Percentiles rank a stretch among this genome's conserved stretches.
phyloP scores from a whole-genome alignment of 768 basidiomycete genomes.

The Podaxis carcinomalis region DNA sequence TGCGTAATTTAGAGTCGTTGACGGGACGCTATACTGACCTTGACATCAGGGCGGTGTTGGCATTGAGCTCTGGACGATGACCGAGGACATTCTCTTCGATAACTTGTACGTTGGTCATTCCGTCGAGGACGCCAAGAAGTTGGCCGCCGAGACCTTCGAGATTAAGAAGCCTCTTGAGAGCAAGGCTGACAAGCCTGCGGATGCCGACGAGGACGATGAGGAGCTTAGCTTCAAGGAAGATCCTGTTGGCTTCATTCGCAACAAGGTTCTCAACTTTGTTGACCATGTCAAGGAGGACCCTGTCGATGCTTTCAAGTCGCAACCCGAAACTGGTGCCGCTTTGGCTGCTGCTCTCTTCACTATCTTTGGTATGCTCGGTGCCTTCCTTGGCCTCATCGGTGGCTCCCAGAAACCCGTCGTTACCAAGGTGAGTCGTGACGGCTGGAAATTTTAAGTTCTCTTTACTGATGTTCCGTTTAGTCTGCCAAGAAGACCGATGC shows the following conservation, averaged over 20 bases:
- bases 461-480: slow-evolving; percentile 24
- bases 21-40: slow-evolving; percentile 5
- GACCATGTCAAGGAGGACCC: slow-evolving; percentile 75
- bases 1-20: slow-evolving; percentile 29
- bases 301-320: slow-evolving; percentile 75
- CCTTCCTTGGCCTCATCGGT: slow-evolving; percentile 75
- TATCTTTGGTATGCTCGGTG: slow-evolving; percentile 80
- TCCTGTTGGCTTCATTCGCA: slow-evolving; percentile 76
- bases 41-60: slow-evolving; percentile 76
- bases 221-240: slow-evolving; percentile 59
- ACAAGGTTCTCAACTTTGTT: slow-evolving; percentile 75
- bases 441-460: not conserved
- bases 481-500: slow-evolving; percentile 78
- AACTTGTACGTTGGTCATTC: slow-evolving; percentile 96
- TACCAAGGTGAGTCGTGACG: slow-evolving; percentile 49
- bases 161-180: slow-evolving; percentile 85
- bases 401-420: slow-evolving; percentile 65
- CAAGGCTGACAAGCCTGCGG: slow-evolving; percentile 51
- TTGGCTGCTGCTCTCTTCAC: slow-evolving; percentile 72
- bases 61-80: slow-evolving; percentile 99
- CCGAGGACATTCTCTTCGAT: slow-evolving; percentile 88
- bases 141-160: slow-evolving; percentile 87
- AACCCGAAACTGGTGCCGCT: slow-evolving; percentile 84
- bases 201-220: slow-evolving; percentile 44
- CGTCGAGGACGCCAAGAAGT: slow-evolving; percentile 71